Conservation (phyloP, 139 green algal species). For the Penium margaritaceum region DNA sequence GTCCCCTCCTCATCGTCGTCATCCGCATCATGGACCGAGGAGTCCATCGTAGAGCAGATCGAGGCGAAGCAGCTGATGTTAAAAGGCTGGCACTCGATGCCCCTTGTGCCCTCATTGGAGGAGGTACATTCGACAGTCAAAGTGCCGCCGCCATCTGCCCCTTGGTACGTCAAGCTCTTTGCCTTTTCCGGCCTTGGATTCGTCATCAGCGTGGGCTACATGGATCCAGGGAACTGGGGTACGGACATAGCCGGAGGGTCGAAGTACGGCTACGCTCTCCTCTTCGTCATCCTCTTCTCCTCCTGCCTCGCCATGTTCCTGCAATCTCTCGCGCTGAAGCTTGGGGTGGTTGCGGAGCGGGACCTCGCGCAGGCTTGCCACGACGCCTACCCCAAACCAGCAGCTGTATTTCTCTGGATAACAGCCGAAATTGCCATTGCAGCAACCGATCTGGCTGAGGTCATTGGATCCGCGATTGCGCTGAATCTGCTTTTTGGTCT, state of each 20-base stretch:
- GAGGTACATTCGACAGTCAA: neutral
- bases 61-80: neutral
- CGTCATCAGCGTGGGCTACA: conserved; percentile 61
- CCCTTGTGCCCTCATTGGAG: neutral
- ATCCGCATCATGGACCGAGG: too few relatives aligned
- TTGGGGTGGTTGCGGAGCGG: conserved; percentile 51
- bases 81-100: neutral
- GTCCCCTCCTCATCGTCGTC: too few relatives aligned
- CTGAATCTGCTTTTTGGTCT: conserved; percentile 53
- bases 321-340: conserved; percentile 55
- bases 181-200: conserved; percentile 54
- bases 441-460: conserved; percentile 55
- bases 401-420: conserved; percentile 53
- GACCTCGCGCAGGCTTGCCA: conserved; percentile 59
- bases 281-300: conserved; percentile 55
- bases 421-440: conserved; percentile 59
- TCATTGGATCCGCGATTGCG: conserved; percentile 52
- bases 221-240: conserved; percentile 59
- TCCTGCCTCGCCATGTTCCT: conserved; percentile 56
- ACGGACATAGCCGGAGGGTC: conserved; percentile 50
- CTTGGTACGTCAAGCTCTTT: conserved; percentile 39
- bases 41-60: neutral
- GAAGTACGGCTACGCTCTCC: conserved; percentile 54
- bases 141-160: neutral
- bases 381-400: conserved; percentile 50